A percentile compares a stretch with the other conserved stretches of the same genome.
phyloP scores from a whole-genome alignment of 1,139 yeast genomes.

The Blastobotrys ciferrii region DNA sequence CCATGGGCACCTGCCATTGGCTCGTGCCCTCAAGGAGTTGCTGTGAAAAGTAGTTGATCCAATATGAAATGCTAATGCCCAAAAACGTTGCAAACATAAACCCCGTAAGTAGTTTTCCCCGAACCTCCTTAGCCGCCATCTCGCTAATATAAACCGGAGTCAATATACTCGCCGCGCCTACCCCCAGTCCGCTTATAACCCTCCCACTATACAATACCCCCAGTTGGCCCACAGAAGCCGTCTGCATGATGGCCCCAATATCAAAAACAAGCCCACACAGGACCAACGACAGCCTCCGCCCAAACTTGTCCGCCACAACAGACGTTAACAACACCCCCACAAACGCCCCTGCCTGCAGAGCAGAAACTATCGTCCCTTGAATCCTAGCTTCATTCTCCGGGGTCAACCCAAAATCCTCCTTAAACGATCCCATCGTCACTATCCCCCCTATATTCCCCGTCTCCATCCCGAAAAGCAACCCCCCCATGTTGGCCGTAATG shows the following conservation, averaged over 20 bases:
- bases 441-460: constrained; percentile 49
- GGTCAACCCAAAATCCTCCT: constrained; percentile 37
- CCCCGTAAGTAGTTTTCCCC: constrained; percentile 46
- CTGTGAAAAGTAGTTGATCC: constrained; percentile 35
- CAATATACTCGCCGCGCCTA: constrained; percentile 63
- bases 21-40: constrained; percentile 12
- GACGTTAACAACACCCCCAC: constrained; percentile 48
- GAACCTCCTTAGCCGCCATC: constrained; percentile 55
- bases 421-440: constrained; percentile 41
- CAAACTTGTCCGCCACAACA: constrained; percentile 42
- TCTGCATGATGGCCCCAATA: constrained; percentile 41
- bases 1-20: constrained; percentile 30
- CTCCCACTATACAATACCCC: constrained; percentile 46
- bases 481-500: constrained; percentile 7
- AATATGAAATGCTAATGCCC: constrained; percentile 45
- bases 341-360: constrained; percentile 50
- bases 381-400: constrained; percentile 29
- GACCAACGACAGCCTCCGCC: constrained; percentile 40
- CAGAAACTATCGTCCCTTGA: constrained; percentile 42
- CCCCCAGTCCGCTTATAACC: constrained; percentile 58
- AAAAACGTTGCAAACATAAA: constrained; percentile 36
- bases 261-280: constrained; percentile 42
- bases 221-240: constrained; percentile 17
- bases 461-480: constrained; percentile 22
- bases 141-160: constrained; percentile 68